These are phyloP conservation scores for Filobasidium floriforme DNA, from an alignment of 768 basidiomycete species.

Conservation along the genomic window DNA sequence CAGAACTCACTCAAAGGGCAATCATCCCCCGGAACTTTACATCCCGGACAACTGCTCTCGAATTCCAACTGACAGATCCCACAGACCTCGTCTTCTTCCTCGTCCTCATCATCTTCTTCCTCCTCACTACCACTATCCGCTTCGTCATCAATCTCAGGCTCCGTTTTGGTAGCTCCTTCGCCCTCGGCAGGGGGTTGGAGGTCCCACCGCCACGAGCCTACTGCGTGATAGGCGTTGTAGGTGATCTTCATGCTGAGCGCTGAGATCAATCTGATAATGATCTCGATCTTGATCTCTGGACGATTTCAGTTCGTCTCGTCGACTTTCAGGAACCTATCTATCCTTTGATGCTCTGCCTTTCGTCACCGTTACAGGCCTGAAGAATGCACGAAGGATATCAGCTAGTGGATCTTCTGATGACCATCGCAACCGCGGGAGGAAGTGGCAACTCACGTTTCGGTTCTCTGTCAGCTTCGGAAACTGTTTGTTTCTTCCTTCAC, in stretches of 20 bases:
- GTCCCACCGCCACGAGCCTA: conserved; percentile 45
- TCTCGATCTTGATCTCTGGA: too few species aligned
- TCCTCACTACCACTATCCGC: conserved; percentile 45
- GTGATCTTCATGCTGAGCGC: conserved; percentile 36
- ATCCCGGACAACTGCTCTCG: conserved; percentile 90
- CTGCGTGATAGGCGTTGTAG: conserved; percentile 35
- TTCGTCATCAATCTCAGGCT: background rate
- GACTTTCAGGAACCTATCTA: too few species aligned
- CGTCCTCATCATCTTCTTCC: conserved; percentile 47
- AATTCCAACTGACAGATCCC: conserved; percentile 86
- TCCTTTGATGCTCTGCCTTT: too few species aligned
- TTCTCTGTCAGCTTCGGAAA: too few species aligned
- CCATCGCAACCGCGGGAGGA: too few species aligned
- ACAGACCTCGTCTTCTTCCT: conserved; percentile 60
- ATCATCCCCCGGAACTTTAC: conserved; percentile 94
- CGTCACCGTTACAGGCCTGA: too few species aligned
- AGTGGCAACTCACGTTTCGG: too few species aligned
- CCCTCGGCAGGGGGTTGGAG: conserved; percentile 3
- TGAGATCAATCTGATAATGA: too few species aligned
- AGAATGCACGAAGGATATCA: too few species aligned
- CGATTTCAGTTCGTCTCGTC: too few species aligned
- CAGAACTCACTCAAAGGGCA: conserved; percentile 70
- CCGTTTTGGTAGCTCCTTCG: background rate
- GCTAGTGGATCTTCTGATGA: too few species aligned
- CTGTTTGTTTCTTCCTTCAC: too few species aligned